A percentile compares a stretch with the other conserved stretches of the same genome.
Conservation (phyloP, 352 stramenopile genomes). For the Phytophthora kernoviae region DNA sequence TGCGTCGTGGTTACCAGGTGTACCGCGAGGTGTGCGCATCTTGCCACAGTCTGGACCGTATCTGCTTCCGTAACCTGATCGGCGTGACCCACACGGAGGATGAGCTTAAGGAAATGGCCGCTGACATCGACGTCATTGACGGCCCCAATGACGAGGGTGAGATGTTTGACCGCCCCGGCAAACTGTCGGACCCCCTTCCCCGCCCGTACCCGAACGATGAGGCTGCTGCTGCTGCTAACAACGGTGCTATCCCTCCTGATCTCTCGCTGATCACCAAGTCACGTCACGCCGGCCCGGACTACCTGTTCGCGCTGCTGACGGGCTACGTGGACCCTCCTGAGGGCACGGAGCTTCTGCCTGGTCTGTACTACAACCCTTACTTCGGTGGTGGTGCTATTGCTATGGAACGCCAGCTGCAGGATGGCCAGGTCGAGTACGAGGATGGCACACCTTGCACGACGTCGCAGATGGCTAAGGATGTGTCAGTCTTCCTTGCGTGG, state of each 20-base stretch:
- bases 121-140: slow-evolving; percentile 96
- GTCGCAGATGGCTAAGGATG: slow-evolving; percentile 98
- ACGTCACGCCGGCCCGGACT: slow-evolving; percentile 95
- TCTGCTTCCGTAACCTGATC: slow-evolving; percentile 98
- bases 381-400: slow-evolving; percentile 98
- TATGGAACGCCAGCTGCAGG: slow-evolving; percentile 97
- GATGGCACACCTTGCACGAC: slow-evolving; percentile 97
- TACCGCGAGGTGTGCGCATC: slow-evolving; percentile 99
- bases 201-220: slow-evolving; percentile 98
- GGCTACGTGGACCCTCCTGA: slow-evolving; percentile 96
- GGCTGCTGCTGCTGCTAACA: slow-evolving; percentile 96
- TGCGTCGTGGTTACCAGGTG: slow-evolving; percentile 99
- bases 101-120: slow-evolving; percentile 91
- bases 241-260: slow-evolving; percentile 97
- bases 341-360: slow-evolving; percentile 83
- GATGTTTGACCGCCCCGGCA: slow-evolving; percentile 99
- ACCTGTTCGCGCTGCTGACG: slow-evolving; percentile 97
- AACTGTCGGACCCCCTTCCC: slow-evolving; percentile 96
- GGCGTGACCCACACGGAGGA: slow-evolving; percentile 96
- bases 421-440: slow-evolving; percentile 98
- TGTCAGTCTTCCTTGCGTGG: slow-evolving; percentile 98
- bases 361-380: slow-evolving; percentile 99
- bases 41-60: slow-evolving; percentile 97
- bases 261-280: slow-evolving; percentile 98
- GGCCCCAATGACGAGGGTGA: slow-evolving; percentile 98